phyloP scores from a whole-genome alignment of 2,329 filamentous ascomycete species.

The Aspergillus ochraceoroseus region DNA sequence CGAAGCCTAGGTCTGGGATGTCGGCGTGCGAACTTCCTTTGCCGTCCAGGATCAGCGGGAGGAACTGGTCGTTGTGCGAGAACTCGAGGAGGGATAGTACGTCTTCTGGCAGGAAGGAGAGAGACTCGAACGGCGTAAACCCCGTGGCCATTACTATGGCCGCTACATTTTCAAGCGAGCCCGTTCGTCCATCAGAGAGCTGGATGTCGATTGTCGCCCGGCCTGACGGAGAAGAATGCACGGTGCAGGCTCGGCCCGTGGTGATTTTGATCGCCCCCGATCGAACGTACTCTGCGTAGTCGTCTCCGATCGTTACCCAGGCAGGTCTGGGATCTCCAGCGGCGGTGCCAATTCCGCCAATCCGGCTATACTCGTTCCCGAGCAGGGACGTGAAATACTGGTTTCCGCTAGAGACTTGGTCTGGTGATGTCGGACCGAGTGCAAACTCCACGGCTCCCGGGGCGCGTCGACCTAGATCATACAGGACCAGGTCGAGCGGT shows the following conservation, averaged over 20 bases:
- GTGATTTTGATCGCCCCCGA: slow-evolving; percentile 55
- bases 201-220: slow-evolving; percentile 36
- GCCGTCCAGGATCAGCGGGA: slow-evolving; percentile 64
- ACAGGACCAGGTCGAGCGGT: slow-evolving; percentile 67
- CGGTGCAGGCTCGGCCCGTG: slow-evolving; percentile 39
- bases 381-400: slow-evolving; percentile 43
- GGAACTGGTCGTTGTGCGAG: slow-evolving; percentile 50
- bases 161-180: slow-evolving; percentile 53
- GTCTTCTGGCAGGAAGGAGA: slow-evolving; percentile 59
- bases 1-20: slow-evolving; percentile 65
- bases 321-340: slow-evolving; percentile 48
- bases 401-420: slow-evolving; percentile 54
- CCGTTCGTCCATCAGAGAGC: slow-evolving; percentile 30
- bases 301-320: slow-evolving; percentile 67
- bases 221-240: slow-evolving; percentile 9
- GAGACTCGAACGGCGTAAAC: slow-evolving; percentile 60
- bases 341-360: slow-evolving; percentile 33
- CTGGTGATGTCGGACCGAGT: slow-evolving; percentile 59
- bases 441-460: slow-evolving; percentile 55
- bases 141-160: slow-evolving; percentile 72
- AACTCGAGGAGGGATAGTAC: slow-evolving; percentile 57
- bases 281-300: slow-evolving; percentile 69
- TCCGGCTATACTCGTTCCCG: slow-evolving; percentile 44
- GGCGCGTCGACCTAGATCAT: slow-evolving; percentile 62
- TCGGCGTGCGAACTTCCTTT: slow-evolving; percentile 59